Base-by-base conservation (phyloP, 257 asterid species). In the Fraxinus quadrangulata region DNA sequence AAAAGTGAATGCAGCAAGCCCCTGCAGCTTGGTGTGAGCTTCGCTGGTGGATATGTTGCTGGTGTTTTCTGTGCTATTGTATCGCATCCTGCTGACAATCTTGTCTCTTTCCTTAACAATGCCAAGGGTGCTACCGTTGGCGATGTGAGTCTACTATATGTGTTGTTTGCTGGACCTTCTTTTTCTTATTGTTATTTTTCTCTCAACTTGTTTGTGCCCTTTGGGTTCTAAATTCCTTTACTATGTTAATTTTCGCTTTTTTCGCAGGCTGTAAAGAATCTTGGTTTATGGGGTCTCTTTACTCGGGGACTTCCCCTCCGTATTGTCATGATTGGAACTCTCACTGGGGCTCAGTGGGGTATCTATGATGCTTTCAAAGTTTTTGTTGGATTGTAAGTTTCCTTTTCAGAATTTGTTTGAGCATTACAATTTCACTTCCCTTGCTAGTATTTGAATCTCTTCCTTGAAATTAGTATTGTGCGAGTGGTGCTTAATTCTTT, bases 311-410 rank as follows among this genome's bases (percentile, higher is more conserved):
- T 94, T 77, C 98, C 97, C 81, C 92, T 94, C 30, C 96, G 98
- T 81, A 94, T 94, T 74, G 96, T 94, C 83, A 94, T 94, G 98
- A 92, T 94, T 77, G 98, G 98, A 39, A 94, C 98, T 54, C 97
- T 94, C 39, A 92, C 98, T 16, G 98, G 98, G 70, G 95, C 97
- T 23, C 98, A 94, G 70, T 94, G 98, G 98, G 98, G 98, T 37
- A 87, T 94, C 87, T 94, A 94, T 70, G 98, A 94, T 75, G 96
- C 98, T 63, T 92, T 94, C 91, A 94, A 94, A 88, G 97, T 94
- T 74, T 94, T 83, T 70, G 96, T 89, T 75, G 98, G 98, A 68
- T 86, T 94, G 98, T 94, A 92, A 92, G 96, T 86, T 74, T 39
- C 45, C 40, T 59, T 11, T 42, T 10, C 2, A 47, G 74, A 26